Conservation (phyloP, 495 filamentous ascomycete genomes). For the Aspergillus saccharolyticus region DNA sequence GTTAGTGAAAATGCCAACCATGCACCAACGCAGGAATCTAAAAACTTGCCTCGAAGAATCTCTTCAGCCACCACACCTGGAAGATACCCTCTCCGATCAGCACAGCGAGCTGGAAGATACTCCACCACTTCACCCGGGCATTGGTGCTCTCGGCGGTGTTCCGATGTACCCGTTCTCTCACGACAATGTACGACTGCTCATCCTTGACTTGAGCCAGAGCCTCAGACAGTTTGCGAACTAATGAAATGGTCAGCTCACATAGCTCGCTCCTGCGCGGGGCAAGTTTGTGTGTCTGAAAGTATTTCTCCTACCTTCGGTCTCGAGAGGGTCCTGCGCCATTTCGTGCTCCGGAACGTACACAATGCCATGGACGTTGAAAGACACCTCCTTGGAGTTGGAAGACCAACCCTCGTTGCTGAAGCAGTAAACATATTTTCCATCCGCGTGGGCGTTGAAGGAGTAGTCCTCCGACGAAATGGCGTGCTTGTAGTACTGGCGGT, state of each 20-base stretch:
- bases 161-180: conserved; percentile 90
- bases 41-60: conserved; percentile 86
- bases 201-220: conserved; percentile 88
- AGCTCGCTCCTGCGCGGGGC: neutral
- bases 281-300: neutral
- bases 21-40: neutral
- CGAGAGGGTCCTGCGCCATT: conserved; percentile 78
- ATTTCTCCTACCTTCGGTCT: conserved; percentile 64
- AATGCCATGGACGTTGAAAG: conserved; percentile 97
- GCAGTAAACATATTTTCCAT: conserved; percentile 93
- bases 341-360: conserved; percentile 94
- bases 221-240: conserved; percentile 81
- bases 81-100: conserved; percentile 90
- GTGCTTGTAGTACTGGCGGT: conserved; percentile 72
- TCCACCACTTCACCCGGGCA: conserved; percentile 98
- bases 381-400: conserved; percentile 89
- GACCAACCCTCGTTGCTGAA: conserved; percentile 98
- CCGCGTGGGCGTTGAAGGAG: conserved; percentile 77
- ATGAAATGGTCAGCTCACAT: conserved; percentile 12
- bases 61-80: conserved; percentile 98
- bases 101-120: conserved; percentile 88
- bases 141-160: conserved; percentile 99
- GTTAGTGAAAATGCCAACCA: too few species aligned
- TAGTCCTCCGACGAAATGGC: conserved; percentile 83
- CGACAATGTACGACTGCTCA: conserved; percentile 94